phyloP scores from a whole-genome alignment of 73 alveolate species.

The Diophrys sp. region DNA sequence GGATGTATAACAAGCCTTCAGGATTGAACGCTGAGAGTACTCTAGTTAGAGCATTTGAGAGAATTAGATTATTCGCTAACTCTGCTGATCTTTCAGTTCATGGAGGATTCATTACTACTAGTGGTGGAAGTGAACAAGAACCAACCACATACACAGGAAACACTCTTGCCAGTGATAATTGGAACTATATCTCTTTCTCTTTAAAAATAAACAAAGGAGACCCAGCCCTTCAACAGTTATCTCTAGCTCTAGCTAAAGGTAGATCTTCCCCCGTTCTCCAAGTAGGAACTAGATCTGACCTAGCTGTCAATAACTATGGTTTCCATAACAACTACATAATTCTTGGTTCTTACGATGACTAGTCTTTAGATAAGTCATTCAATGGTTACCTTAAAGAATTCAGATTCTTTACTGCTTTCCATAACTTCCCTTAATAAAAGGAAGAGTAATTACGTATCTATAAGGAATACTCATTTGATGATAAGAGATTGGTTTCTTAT shows the following conservation, averaged over 20 bases:
- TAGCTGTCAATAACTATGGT: not conserved
- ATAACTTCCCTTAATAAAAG: conserved; percentile 18
- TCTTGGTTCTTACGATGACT: conserved; percentile 26
- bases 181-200: conserved; percentile 46
- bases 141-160: not conserved
- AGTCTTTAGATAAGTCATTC: conserved; percentile 14
- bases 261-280: conserved; percentile 11
- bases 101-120: conserved; percentile 6
- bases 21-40: conserved; percentile 18
- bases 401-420: conserved; percentile 27
- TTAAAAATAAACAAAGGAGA: not conserved
- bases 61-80: conserved; percentile 21
- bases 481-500: conserved; percentile 36
- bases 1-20: too few species aligned
- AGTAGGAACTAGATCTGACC: conserved; percentile 18
- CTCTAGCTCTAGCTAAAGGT: conserved; percentile 28
- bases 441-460: conserved; percentile 34
- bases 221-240: conserved; percentile 3
- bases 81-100: conserved; percentile 15
- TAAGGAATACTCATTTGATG: conserved; percentile 41
- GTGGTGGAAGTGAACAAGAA: not conserved
- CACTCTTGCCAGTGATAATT: conserved; percentile 4
- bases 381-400: conserved; percentile 51
- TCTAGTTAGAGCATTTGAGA: conserved; percentile 26
- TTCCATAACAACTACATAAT: conserved; percentile 8